A percentile compares a stretch with the other conserved stretches of the same genome.
Evolutionary conservation across 2,329 filamentous ascomycete genomes (phyloP).

Genomic region (Orbilia blumenaviensis): DNA sequence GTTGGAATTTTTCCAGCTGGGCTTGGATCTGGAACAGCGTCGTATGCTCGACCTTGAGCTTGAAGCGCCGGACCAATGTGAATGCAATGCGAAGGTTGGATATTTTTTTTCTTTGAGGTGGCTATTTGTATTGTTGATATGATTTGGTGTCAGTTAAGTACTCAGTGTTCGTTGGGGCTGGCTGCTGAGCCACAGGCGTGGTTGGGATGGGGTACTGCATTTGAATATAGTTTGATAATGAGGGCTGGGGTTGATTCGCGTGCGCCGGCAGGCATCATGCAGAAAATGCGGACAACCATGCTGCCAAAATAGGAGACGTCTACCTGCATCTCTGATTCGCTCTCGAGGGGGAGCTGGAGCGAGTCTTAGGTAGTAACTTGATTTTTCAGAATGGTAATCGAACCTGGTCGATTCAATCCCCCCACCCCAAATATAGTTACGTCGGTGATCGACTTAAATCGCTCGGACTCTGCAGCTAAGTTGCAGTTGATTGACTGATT

Average conservation of each 20-base stretch:
- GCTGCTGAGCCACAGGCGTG: constrained; percentile 26
- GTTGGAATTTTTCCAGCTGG: not conserved
- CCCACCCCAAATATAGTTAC: constrained; percentile 40
- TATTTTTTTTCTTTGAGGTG: not conserved
- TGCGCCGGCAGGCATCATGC: constrained; percentile 29
- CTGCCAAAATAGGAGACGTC: constrained; percentile 20
- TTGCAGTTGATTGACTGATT: too few relatives aligned
- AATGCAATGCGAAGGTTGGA: too few relatives aligned
- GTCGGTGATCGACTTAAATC: not conserved
- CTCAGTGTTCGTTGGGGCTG: too few relatives aligned
- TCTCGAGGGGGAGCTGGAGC: not conserved
- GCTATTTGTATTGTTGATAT: not conserved
- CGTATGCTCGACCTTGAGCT: too few relatives aligned
- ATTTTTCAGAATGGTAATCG: constrained; percentile 31
- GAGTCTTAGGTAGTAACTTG: too few relatives aligned
- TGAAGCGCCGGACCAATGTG: not conserved
- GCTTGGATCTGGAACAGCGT: not conserved
- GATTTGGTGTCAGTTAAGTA: too few relatives aligned
- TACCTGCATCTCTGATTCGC: constrained; percentile 34
- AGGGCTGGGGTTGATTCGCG: constrained; percentile 16
- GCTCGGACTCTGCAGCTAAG: not conserved
- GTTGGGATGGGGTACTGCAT: too few relatives aligned
- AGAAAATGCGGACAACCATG: constrained; percentile 20
- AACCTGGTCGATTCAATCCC: not conserved
- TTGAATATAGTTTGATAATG: not conserved